Base-by-base conservation (phyloP, 306 rosid genomes). In the Acmispon strigosus region DNA sequence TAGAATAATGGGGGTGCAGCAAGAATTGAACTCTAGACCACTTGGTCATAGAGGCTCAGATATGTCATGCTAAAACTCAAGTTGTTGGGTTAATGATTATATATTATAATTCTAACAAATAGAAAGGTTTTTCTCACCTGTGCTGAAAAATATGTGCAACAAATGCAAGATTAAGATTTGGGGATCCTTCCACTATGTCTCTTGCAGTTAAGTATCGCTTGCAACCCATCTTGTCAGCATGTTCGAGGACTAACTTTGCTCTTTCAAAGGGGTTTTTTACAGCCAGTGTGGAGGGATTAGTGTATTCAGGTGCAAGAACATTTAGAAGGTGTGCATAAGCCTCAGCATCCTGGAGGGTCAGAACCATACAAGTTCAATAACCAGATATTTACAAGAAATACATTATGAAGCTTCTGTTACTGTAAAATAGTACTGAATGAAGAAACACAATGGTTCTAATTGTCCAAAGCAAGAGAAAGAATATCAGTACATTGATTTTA, bases 131-230 rank as follows among this genome's bases (percentile, higher is more conserved):
- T 58, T 44, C 86, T 85, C 85, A 93, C 99, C 99, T 94, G 53
- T 80, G 92, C 86, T 94, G 97, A 84, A 94, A 94, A 67, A 94
- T 78, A 75, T 91, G 99, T 14, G 99, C 99, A 27, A 94, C 99
- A 77, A 94, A 94, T 54, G 99, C 97, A 69, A 94, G 96, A 76
- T 94, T 94, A 48, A 94, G 96, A 77, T 94, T 94, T n/a, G 97
- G 97, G 39, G 97, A 94, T 66, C 97, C 99, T 84, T 94, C 99
- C 63, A 94, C 82, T 15, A 94, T 91, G 75, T 94, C 99, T 84
- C 86, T 89, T 39, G 96, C 92, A 15, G 97, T 94, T 57, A 94
- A 82, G 75, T 94, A 94, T 80, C 97, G 72, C 77, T 87, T 94
- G 88, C 97, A 89, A 22, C 97, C 97, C 99, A 94, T 94, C 82